Conservation (phyloP, 306 rosid genomes). For the Corylus americana region DNA sequence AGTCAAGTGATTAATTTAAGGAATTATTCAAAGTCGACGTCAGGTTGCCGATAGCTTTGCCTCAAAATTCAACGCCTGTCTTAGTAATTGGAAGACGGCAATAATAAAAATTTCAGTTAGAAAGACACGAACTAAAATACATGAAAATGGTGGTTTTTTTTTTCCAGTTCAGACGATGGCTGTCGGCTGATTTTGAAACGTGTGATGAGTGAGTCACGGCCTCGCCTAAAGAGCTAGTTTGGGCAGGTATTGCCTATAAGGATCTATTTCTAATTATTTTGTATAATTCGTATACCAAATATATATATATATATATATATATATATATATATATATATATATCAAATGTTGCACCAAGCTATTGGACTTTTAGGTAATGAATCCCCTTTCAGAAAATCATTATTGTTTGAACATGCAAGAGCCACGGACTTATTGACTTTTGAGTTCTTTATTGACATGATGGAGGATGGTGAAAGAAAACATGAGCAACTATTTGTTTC, state of each 20-base stretch:
- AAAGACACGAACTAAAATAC: slow-evolving; percentile 1
- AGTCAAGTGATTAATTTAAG: slow-evolving; percentile 3
- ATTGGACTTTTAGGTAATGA: slow-evolving; percentile 8
- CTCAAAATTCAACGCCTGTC: not conserved
- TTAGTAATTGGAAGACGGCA: not conserved
- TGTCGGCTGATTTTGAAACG: not conserved
- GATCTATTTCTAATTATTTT: not conserved
- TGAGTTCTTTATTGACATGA: not conserved
- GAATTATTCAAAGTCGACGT: not conserved
- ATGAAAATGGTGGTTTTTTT: not conserved
- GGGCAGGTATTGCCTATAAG: not conserved
- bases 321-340: too few species aligned
- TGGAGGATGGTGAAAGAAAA: not conserved
- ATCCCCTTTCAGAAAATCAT: not conserved
- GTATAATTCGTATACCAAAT: too few species aligned
- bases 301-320: too few species aligned
- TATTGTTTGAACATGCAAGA: not conserved
- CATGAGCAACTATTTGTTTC: not conserved
- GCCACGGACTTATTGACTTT: not conserved
- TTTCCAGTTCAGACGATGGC: not conserved
- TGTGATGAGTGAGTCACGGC: not conserved
- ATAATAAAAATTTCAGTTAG: not conserved
- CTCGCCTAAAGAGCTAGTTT: too few species aligned
- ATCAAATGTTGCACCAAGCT: not conserved
- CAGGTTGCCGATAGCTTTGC: not conserved